Conservation (phyloP, 2,329 filamentous ascomycete species). For the Fusarium sp. region DNA sequence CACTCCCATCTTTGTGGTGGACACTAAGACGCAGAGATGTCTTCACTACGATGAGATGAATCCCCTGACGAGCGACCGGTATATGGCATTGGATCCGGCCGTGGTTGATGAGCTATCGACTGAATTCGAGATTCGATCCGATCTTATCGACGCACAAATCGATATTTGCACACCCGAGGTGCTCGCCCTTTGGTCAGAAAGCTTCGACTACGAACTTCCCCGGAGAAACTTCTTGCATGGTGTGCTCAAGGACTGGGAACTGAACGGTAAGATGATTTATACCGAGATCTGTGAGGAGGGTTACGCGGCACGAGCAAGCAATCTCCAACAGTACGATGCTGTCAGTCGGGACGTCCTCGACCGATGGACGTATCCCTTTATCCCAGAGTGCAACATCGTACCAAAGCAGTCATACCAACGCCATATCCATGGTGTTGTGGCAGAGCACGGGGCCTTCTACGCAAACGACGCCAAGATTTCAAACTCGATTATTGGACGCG, state of each 20-base stretch:
- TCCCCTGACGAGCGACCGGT: constrained; percentile 70
- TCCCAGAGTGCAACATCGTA: constrained; percentile 87
- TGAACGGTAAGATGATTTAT: constrained; percentile 97
- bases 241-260: constrained; percentile 93
- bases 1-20: constrained; percentile 86
- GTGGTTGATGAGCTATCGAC: constrained; percentile 73
- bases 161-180: constrained; percentile 98
- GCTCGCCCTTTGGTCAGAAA: constrained; percentile 93
- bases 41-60: constrained; percentile 94
- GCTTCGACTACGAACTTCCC: constrained; percentile 94
- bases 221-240: constrained; percentile 89
- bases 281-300: constrained; percentile 83
- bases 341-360: constrained; percentile 87
- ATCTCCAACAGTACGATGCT: constrained; percentile 88
- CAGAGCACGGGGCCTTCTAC: constrained; percentile 79
- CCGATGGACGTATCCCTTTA: constrained; percentile 87
- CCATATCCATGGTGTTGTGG: constrained; percentile 74
- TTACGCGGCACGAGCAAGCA: constrained; percentile 87
- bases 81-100: constrained; percentile 78
- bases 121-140: constrained; percentile 84
- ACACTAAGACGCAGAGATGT: constrained; percentile 80
- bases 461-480: constrained; percentile 76
- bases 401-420: constrained; percentile 79
- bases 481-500: constrained; percentile 78
- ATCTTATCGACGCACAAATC: constrained; percentile 92